Evolutionary conservation across 176 grass and related monocot genomes (phyloP), one percentile per base, ranked within the genome.

Genomic region (Avena atlantica): DNA sequence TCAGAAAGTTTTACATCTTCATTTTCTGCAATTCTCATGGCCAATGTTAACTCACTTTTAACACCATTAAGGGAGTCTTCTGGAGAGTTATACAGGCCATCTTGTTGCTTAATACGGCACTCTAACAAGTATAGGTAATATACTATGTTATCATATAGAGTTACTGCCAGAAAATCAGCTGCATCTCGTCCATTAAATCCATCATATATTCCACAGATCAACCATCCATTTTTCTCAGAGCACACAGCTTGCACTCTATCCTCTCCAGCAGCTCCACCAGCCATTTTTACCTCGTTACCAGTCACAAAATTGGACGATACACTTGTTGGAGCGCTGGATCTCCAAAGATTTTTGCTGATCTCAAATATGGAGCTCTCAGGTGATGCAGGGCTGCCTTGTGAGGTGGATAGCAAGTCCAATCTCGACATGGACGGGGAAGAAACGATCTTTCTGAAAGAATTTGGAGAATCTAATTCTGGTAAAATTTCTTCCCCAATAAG

Each of bases 231-330:
- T 91, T 92, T 94, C 68, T 99, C 97, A 58, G 97, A 99, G 73
- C 97, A 97, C 25, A 99, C 97, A 90, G 97, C 97, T 91, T 99
- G 97, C 20, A 99, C 97, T 71, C 97, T 92, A 83, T 99, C 97
- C 92, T 99, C 97, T 53, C 97, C 97, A 80, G 97, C 97, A 85
- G 97, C 94, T 68, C 97, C 97, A 8, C 97, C 97, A 82, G 97
- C 97, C 86, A 92, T 99, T 80, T 93, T 93, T 65, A 95, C 88
- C 59, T 99, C 97, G 61, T 87, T 90, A 82, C 86, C 87, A 51
- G 87, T 97, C 25, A 95, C 69, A 90, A 99, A 97, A 90, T 89
- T 99, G 16, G 92, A 97, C 19, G 91, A 94, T 79, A 91, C 83
- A 29, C 87, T 85, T 11, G 84, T 83, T 37, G 92, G 94, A 79